Conservation (phyloP, 2,329 filamentous ascomycete species). For the Microcera coccophila region DNA sequence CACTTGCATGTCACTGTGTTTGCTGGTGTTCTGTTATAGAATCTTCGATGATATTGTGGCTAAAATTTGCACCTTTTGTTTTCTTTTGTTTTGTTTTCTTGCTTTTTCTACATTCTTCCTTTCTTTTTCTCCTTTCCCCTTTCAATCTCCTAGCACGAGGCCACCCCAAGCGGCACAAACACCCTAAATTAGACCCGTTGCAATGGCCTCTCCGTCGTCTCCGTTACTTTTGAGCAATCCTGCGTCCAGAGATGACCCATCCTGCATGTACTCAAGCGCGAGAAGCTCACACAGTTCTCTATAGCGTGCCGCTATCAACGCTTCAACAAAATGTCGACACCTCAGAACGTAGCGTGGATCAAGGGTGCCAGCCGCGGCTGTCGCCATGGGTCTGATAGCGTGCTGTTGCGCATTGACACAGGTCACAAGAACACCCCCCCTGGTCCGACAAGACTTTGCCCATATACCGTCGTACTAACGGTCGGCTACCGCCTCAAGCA, state of each 20-base stretch:
- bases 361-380: too few species aligned
- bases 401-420: too few species aligned
- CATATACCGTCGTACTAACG: too few species aligned
- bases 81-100: constrained; percentile 2
- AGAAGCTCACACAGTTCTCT: too few species aligned
- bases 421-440: too few species aligned
- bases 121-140: background rate
- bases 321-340: too few species aligned
- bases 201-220: background rate
- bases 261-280: constrained; percentile 3
- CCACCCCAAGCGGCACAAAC: background rate
- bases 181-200: background rate
- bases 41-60: background rate
- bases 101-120: background rate
- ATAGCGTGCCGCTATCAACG: too few species aligned
- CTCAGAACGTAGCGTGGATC: too few species aligned
- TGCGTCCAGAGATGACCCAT: constrained; percentile 6
- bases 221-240: constrained; percentile 1
- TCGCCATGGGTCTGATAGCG: too few species aligned
- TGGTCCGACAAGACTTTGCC: too few species aligned
- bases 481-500: too few species aligned
- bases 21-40: background rate
- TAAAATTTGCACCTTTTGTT: too few species aligned
- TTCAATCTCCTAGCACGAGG: background rate
- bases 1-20: background rate